Evolutionary conservation across 1,139 yeast genomes (phyloP), one percentile per base, ranked within the genome.

Genomic region (Kluyveromyces sp.): DNA sequence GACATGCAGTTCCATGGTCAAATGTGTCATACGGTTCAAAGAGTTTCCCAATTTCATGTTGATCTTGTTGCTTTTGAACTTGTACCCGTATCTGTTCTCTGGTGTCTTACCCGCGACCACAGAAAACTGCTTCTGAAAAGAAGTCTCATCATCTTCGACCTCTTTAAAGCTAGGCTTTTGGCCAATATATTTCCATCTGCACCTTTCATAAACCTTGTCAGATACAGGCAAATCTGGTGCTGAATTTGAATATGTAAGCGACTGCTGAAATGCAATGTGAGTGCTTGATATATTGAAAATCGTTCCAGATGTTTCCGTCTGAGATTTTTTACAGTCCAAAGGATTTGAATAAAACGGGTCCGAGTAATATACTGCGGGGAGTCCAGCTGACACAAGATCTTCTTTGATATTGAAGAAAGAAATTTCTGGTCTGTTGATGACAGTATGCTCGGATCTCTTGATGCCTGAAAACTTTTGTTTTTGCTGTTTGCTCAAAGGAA

Each of bases 1-100:
- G 0, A 76, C 79, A 61, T 82, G 92, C 0, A 85, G 58, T 54
- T 89, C 97, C 46, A 85, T 51, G 9, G 75, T 69, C 30, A 88
- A 63, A 20, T 77, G 69, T 0, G 83, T 70, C 57, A 88, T 58
- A 39, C 66, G 58, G 41, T 46, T 11, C 55, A 19, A 13, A 2
- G 35, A 3, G n/a, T 31, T 38, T 8, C n/a, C 20, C 9, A n/a
- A 20, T 9, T 38, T 19, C 2, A 15, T 12, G 7, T 38, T n/a
- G 13, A 25, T 22, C 13, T 17, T 58, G 0, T 46, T 49, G 35
- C 70, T 63, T 1, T 60, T 53, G 48, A 58, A 65, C 45, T 66
- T 68, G 45, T 49, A 62, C 2, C 50, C 49, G 20, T 54, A 63
- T 18, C 53, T 56, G 18, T 50, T 40, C 12, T 68, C 63, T 42